Conservation (phyloP, 2,329 filamentous ascomycete species). For the Cladophialophora carrionii region DNA sequence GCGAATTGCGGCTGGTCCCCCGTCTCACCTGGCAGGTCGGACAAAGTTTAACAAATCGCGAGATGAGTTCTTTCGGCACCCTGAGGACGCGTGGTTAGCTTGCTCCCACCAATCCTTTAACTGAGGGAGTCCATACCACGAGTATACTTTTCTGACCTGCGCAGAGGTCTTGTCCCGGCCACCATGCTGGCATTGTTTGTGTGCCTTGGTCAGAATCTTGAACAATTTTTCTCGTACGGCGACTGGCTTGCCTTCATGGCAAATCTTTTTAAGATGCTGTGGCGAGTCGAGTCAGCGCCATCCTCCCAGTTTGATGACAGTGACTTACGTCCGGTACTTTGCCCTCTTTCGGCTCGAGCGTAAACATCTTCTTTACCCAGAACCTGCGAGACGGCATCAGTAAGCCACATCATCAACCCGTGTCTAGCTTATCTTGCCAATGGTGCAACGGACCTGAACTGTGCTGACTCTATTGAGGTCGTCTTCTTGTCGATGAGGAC, state of each 20-base stretch:
- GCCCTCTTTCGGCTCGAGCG: slow-evolving; percentile 48
- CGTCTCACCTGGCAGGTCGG: slow-evolving; percentile 55
- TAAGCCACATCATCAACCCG: neutral
- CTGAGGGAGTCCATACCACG: slow-evolving; percentile 48
- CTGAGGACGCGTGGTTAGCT: slow-evolving; percentile 39
- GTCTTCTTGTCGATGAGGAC: slow-evolving; percentile 56
- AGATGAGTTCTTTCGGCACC: slow-evolving; percentile 58
- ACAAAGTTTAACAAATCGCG: slow-evolving; percentile 56
- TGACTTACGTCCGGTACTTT: slow-evolving; percentile 46
- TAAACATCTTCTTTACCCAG: slow-evolving; percentile 60
- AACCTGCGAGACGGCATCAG: slow-evolving; percentile 44
- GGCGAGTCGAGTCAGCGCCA: neutral
- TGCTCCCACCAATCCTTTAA: neutral
- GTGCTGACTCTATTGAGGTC: slow-evolving; percentile 55
- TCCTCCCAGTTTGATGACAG: neutral
- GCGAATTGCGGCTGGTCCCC: slow-evolving; percentile 41
- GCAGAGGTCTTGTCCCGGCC: slow-evolving; percentile 59
- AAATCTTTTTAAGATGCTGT: slow-evolving; percentile 48
- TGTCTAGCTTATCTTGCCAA: neutral
- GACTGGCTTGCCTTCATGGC: slow-evolving; percentile 57
- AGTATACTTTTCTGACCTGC: slow-evolving; percentile 55
- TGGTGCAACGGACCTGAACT: slow-evolving; percentile 49
- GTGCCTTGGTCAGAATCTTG: slow-evolving; percentile 55
- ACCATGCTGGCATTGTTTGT: slow-evolving; percentile 56
- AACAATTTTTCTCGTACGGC: slow-evolving; percentile 57